Evolutionary conservation across 306 rosid genomes (phyloP).

Genomic region (Abrus pulchellus): DNA sequence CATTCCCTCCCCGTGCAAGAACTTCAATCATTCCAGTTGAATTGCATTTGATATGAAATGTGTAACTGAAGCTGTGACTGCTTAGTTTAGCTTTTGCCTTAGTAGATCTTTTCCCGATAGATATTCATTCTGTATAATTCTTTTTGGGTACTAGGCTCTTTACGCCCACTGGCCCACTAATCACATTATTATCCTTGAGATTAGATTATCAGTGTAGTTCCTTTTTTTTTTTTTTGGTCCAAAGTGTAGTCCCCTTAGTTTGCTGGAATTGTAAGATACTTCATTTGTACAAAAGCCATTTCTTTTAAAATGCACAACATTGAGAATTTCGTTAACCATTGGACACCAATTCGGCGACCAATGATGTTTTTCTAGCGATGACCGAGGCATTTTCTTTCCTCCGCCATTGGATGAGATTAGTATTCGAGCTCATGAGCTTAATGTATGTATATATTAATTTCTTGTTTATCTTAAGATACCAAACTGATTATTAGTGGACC

Average conservation of each 20-base stretch:
- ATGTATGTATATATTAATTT: not conserved
- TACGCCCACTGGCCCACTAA: constrained; percentile 40
- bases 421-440: too few relatives aligned
- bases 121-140: constrained; percentile 56
- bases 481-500: too few relatives aligned
- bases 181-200: constrained; percentile 28
- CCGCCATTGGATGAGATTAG: not conserved
- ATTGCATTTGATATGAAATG: constrained; percentile 51
- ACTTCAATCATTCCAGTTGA: constrained; percentile 3
- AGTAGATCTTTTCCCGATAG: constrained; percentile 46
- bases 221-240: too few relatives aligned
- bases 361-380: not conserved
- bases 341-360: not conserved
- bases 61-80: constrained; percentile 45
- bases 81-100: constrained; percentile 47
- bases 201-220: constrained; percentile 42
- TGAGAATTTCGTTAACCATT: constrained; percentile 9
- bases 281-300: constrained; percentile 45
- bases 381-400: not conserved
- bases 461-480: not conserved
- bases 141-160: constrained; percentile 44
- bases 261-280: constrained; percentile 47
- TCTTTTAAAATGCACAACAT: constrained; percentile 28
- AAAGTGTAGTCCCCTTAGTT: constrained; percentile 37
- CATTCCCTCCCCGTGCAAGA: constrained; percentile 29